Percentiles rank a stretch among this genome's conserved stretches.
Evolutionary conservation across 345 rosid genomes (phyloP).

Genomic region (Erucastrum elatum): DNA sequence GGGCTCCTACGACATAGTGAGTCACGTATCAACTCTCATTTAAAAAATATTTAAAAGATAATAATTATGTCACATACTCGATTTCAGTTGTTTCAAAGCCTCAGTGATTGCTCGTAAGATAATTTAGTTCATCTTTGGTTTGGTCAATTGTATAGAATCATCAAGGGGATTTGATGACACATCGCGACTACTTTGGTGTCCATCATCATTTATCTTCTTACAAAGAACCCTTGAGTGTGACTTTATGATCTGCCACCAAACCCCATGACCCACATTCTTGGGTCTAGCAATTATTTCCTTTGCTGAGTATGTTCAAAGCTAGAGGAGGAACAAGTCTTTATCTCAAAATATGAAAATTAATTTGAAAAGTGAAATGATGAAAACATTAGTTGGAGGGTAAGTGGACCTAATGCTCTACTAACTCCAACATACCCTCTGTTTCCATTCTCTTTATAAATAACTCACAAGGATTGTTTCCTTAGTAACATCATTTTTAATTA

Average conservation of each 20-base stretch:
- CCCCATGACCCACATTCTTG: constrained; percentile 26
- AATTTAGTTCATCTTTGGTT: constrained; percentile 26
- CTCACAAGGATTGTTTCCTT: constrained; percentile 11
- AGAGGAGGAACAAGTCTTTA: constrained; percentile 35
- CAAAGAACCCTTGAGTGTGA: constrained; percentile 20
- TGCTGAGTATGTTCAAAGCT: constrained; percentile 32
- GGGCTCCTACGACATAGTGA: not conserved
- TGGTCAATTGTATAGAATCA: constrained; percentile 29
- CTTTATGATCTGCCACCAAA: constrained; percentile 31
- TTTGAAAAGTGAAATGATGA: constrained; percentile 32
- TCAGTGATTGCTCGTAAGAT: constrained; percentile 27
- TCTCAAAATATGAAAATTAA: constrained; percentile 19
- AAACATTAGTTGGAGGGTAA: constrained; percentile 34
- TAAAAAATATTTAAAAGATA: not conserved
- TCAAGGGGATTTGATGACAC: constrained; percentile 32
- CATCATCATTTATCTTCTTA: constrained; percentile 28
- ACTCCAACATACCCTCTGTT: constrained; percentile 23
- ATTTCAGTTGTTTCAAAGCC: constrained; percentile 21
- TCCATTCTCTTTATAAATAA: constrained; percentile 20
- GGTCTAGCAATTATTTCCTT: constrained; percentile 10
- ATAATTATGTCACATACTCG: constrained; percentile 16
- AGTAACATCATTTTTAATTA: not conserved
- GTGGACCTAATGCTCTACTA: constrained; percentile 51
- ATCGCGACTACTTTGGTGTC: constrained; percentile 23
- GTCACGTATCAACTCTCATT: constrained; percentile 11